Evolutionary conservation across 176 grass and related monocot genomes (phyloP).

Genomic region (Zoysia japonica): DNA sequence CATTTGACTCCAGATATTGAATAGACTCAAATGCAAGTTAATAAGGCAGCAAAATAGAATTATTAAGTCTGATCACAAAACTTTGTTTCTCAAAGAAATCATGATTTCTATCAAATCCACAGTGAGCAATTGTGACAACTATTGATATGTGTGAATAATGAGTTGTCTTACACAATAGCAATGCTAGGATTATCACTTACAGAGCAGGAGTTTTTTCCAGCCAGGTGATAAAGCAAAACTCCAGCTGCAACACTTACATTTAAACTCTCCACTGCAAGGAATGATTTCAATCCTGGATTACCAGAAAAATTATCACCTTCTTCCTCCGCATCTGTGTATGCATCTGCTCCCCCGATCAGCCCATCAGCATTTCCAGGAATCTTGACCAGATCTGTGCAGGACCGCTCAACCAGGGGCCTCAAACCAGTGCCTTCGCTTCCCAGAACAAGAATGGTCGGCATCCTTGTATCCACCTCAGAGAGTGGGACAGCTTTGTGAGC

Average conservation of each 20-base stretch:
- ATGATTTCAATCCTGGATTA: slow-evolving; percentile 59
- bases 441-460: slow-evolving; percentile 89
- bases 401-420: slow-evolving; percentile 82
- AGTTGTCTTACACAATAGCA: slow-evolving; percentile 42
- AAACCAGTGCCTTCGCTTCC: slow-evolving; percentile 95
- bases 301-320: slow-evolving; percentile 41
- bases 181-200: slow-evolving; percentile 40
- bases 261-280: slow-evolving; percentile 96
- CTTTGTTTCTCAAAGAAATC: slow-evolving; percentile 29
- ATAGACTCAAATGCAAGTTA: slow-evolving; percentile 26
- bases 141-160: slow-evolving; percentile 12
- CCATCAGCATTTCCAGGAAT: slow-evolving; percentile 63
- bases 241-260: slow-evolving; percentile 98
- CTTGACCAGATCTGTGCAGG: slow-evolving; percentile 83
- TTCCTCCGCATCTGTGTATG: slow-evolving; percentile 54
- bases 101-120: slow-evolving; percentile 7
- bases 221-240: slow-evolving; percentile 90
- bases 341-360: slow-evolving; percentile 43
- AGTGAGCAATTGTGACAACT: slow-evolving; percentile 7
- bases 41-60: slow-evolving; percentile 1
- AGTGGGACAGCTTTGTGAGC: slow-evolving; percentile 74
- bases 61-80: neutral
- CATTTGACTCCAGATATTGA: neutral
- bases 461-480: slow-evolving; percentile 57
- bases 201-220: slow-evolving; percentile 43